These are phyloP conservation scores for Phalaenopsis aphrodite DNA, from an alignment of 106 monocot species.

Conservation along the genomic window DNA sequence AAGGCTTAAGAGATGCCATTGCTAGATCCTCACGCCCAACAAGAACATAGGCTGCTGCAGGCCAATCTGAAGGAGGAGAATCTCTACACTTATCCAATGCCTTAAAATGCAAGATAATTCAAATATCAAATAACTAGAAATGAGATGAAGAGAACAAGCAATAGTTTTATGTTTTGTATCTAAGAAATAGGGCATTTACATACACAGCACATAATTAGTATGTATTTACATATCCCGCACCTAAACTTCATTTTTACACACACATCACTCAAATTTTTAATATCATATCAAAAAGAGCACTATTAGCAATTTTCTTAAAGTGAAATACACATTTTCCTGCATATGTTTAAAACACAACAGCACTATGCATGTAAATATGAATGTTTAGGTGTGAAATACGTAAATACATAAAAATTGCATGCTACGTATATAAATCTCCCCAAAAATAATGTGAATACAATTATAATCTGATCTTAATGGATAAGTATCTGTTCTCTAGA, in stretches of 20 bases:
- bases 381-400: no score
- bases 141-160: neutral
- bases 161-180: neutral
- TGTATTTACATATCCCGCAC: no score
- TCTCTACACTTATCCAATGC: conserved; percentile 86
- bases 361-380: no score
- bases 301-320: no score
- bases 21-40: conserved; percentile 92
- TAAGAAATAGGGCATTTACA: neutral
- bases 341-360: no score
- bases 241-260: no score
- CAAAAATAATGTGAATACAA: neutral
- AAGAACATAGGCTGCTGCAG: conserved; percentile 79
- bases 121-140: neutral
- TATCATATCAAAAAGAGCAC: no score
- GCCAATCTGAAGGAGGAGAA: conserved; percentile 89
- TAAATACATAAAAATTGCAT: no score
- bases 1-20: conserved; percentile 35
- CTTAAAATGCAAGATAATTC: conserved; percentile 25
- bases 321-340: no score
- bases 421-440: no score
- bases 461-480: neutral
- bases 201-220: no score
- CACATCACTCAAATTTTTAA: no score
- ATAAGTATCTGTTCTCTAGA: neutral